A percentile compares a stretch with the other conserved stretches of the same genome.
Evolutionary conservation across 208 protist genomes (phyloP).

Genomic region (Leishmania tarentolae): DNA sequence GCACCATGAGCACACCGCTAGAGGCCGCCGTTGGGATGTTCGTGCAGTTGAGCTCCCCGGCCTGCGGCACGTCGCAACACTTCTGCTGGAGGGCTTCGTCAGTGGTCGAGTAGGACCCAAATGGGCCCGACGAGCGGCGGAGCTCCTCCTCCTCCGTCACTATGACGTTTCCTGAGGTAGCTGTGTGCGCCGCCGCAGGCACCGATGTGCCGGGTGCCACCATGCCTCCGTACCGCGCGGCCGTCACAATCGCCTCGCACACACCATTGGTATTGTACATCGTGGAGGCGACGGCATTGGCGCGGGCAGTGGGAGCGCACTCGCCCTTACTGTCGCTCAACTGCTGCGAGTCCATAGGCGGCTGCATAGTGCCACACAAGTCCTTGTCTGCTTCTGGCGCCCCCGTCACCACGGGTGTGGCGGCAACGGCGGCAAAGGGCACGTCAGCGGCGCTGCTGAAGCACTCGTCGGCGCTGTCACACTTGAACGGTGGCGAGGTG

Average conservation of each 20-base stretch:
- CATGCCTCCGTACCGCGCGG: not conserved
- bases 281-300: not conserved
- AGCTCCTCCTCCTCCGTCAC: not conserved
- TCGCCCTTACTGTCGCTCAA: not conserved
- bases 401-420: not conserved
- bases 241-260: slow-evolving; percentile 4
- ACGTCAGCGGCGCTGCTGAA: not conserved
- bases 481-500: not conserved
- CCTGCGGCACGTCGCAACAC: not conserved
- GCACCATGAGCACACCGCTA: not conserved
- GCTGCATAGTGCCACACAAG: not conserved
- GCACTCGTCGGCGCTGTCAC: not conserved
- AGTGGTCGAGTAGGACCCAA: slow-evolving; percentile 5
- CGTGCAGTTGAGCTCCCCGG: not conserved
- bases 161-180: not conserved
- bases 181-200: not conserved
- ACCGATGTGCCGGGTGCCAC: not conserved
- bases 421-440: not conserved
- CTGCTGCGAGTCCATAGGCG: not conserved
- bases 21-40: not conserved
- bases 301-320: not conserved
- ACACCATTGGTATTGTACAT: slow-evolving; percentile 6
- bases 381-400: not conserved
- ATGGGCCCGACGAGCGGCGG: not conserved
- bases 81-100: slow-evolving; percentile 5